Conservation (phyloP, 257 asterid species). For the Solanum ahanhuiri region DNA sequence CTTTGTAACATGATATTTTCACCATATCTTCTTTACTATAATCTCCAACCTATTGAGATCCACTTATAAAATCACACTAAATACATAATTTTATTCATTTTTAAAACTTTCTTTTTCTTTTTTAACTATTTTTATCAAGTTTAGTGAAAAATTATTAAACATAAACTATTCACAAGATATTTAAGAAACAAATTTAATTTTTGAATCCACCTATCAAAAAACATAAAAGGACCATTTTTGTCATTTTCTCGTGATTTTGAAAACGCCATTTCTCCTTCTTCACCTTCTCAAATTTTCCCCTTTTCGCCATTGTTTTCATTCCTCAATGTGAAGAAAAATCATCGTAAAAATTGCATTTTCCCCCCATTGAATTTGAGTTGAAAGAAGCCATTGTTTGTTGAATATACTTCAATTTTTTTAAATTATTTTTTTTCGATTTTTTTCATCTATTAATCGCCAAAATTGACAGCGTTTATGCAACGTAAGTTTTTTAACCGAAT, state of each 20-base stretch:
- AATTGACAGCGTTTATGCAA: neutral
- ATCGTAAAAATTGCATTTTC: neutral
- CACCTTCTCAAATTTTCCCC: neutral
- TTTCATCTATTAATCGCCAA: neutral
- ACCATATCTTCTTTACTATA: neutral
- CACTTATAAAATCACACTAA: neutral
- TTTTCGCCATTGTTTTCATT: neutral
- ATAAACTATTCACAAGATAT: neutral
- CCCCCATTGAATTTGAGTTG: neutral
- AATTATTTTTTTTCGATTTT: neutral
- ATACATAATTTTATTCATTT: too few species aligned
- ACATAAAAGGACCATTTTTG: neutral
- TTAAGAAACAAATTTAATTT: neutral
- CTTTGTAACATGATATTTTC: neutral
- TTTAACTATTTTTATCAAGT: neutral
- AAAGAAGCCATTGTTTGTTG: neutral
- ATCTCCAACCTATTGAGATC: neutral
- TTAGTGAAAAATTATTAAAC: neutral
- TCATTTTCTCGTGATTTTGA: constrained; percentile 4
- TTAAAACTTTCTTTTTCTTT: neutral
- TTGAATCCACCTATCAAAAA: neutral
- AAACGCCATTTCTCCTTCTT: constrained; percentile 7
- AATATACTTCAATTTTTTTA: neutral
- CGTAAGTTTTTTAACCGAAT: neutral
- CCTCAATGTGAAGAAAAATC: neutral